A percentile compares a stretch with the other conserved stretches of the same genome.
phyloP scores from a whole-genome alignment of 495 filamentous ascomycete species.

The Trichoderma virens region DNA sequence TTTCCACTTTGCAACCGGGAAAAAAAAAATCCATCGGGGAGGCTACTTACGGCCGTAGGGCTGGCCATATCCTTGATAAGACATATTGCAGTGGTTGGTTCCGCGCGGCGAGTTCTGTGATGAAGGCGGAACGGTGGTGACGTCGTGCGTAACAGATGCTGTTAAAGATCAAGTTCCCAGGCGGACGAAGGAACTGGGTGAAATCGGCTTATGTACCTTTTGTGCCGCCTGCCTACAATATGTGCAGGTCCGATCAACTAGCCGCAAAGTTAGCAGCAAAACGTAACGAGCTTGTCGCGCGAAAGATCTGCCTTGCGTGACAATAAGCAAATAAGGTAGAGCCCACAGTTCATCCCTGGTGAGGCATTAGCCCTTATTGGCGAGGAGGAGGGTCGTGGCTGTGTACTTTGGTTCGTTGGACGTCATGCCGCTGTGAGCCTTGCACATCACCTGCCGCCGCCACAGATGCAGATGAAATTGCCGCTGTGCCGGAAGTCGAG shows the following conservation, averaged over 20 bases:
- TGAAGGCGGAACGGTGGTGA: background rate
- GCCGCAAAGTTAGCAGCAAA: background rate
- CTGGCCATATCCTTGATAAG: slow-evolving; percentile 12
- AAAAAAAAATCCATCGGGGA: background rate
- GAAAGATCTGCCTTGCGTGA: slow-evolving; percentile 7
- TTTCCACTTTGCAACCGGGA: background rate
- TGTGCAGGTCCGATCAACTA: background rate
- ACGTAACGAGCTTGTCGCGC: slow-evolving; percentile 2
- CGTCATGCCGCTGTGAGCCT: background rate
- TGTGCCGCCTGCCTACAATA: no score
- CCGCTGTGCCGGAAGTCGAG: no score
- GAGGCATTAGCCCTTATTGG: background rate
- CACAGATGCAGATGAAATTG: background rate
- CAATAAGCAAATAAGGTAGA: background rate
- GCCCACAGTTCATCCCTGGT: background rate
- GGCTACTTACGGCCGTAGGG: slow-evolving; percentile 14
- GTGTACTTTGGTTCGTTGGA: background rate
- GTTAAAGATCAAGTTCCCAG: background rate
- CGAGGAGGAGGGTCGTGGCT: background rate
- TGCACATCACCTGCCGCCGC: background rate
- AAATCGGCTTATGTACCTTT: background rate
- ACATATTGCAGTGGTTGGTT: slow-evolving; percentile 3
- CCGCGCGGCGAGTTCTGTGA: background rate
- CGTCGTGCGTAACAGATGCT: background rate
- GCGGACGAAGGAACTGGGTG: background rate